phyloP scores from a whole-genome alignment of 2,329 filamentous ascomycete genomes.

The Verticillium tricorpus region DNA sequence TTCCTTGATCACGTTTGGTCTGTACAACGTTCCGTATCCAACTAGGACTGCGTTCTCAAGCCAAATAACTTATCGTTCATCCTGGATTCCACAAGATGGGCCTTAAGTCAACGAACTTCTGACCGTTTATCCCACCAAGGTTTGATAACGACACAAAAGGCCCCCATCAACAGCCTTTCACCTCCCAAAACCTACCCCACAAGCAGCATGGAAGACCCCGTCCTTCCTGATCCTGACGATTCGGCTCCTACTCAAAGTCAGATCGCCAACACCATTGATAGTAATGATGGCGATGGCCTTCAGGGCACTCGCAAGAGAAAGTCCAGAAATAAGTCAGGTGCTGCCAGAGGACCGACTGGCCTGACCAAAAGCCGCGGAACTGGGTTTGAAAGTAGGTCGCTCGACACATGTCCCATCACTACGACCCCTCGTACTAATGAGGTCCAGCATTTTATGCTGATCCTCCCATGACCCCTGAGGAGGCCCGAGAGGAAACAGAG shows the following conservation, averaged over 20 bases:
- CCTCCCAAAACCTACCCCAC: background rate
- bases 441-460: conserved; percentile 68
- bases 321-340: conserved; percentile 7
- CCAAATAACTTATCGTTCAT: no score
- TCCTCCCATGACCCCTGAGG: conserved; percentile 66
- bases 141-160: no score
- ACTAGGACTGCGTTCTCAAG: no score
- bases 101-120: no score
- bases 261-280: background rate
- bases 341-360: conserved; percentile 32
- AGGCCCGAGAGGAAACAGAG: conserved; percentile 58
- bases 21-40: no score
- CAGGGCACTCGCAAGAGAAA: conserved; percentile 12
- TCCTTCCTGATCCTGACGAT: background rate
- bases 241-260: background rate
- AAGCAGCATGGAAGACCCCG: background rate
- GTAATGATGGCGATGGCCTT: background rate
- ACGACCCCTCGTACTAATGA: background rate
- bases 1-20: no score
- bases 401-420: background rate
- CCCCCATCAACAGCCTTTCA: background rate
- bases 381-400: conserved; percentile 61
- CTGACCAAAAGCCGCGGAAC: conserved; percentile 43
- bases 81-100: no score
- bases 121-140: no score